phyloP scores from a whole-genome alignment of 2,329 filamentous ascomycete genomes.

The Colletotrichum sp. region DNA sequence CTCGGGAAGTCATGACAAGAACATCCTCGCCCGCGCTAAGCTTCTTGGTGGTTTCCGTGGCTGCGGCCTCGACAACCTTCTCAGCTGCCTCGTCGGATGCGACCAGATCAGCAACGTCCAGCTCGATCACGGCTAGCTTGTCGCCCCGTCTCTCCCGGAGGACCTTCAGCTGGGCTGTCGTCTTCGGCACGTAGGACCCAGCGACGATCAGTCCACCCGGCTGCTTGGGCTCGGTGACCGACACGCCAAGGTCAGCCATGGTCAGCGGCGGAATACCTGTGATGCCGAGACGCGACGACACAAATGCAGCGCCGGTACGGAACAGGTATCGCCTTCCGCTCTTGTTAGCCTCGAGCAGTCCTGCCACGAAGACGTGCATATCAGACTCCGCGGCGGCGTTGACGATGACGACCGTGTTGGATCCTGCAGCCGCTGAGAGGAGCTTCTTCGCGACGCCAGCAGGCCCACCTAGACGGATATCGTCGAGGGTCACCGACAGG shows the following conservation, averaged over 20 bases:
- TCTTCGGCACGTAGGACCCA: constrained; percentile 64
- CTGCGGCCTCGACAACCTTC: constrained; percentile 5
- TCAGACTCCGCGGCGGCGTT: constrained; percentile 60
- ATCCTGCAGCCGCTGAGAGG: constrained; percentile 27
- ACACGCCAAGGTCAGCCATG: constrained; percentile 44
- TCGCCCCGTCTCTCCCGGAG: constrained; percentile 21
- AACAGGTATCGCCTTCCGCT: constrained; percentile 39
- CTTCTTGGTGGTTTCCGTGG: constrained; percentile 20
- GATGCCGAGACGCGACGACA: constrained; percentile 56
- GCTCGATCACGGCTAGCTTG: constrained; percentile 21
- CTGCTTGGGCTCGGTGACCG: constrained; percentile 15
- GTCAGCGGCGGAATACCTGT: constrained; percentile 55
- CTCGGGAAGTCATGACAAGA: constrained; percentile 63
- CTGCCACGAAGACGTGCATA: constrained; percentile 59
- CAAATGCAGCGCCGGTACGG: constrained; percentile 46
- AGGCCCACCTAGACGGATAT: constrained; percentile 46
- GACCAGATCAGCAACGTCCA: constrained; percentile 21
- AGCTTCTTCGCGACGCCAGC: constrained; percentile 27
- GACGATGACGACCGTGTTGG: constrained; percentile 46
- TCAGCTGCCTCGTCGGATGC: background rate
- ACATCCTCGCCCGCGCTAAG: constrained; percentile 55
- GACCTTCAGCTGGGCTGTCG: constrained; percentile 43
- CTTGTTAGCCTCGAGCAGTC: constrained; percentile 42
- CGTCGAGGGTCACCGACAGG: constrained; percentile 34
- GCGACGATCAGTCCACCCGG: constrained; percentile 58